Base-by-base conservation (phyloP, 768 basidiomycete genomes). In the Podaxis sp. region DNA sequence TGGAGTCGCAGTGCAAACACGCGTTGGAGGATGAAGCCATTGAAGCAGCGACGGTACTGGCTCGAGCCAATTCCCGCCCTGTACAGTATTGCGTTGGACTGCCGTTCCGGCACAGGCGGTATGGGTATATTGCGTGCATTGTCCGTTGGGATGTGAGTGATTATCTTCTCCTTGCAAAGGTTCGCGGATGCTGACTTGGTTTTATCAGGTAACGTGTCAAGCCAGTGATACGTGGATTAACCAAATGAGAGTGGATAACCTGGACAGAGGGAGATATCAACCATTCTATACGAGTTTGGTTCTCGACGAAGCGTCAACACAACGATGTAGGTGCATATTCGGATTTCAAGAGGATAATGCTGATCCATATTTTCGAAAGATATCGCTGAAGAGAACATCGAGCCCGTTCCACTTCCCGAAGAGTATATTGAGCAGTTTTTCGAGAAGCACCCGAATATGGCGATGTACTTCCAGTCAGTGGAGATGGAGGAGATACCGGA, bases 11-110 rank as follows among this genome's bases (percentile, higher is more conserved):
- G 43, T 81, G 75, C 64, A 66, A 69, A 61, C 64, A 63, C 55
- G 66, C 69, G 2, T 65, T 79, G 17, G 73, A 72, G 41, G 64
- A 68, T 6, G 77, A 79, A 62, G 67, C 69, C 25, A 61, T 70
- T 33, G 64, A 67, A 7, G 74, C 55, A 43, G 55, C 15, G 43
- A 58, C n/a, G 50, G 59, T 57, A 3, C 54, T 49, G 24, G 25
- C 33, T 19, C 54, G 61, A 24, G 25, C 5, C 29, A 7, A 22
- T 37, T 25, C 29, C 13, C 3, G 17, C 5, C 36, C 43, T 12
- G 70, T 83, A 11, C 71, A 74, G 65, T 74, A 79, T 66, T 83
- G 81, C 61, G 82, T 83, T 33, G 84, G 84, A 11, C 77, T 81
- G 79, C 70, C 79, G 29, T 81, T 83, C 60, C 66, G 67, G 54